Conservation (phyloP, 371 early-diverging fungal genomes). For the Syncephalis plumigaleata region DNA sequence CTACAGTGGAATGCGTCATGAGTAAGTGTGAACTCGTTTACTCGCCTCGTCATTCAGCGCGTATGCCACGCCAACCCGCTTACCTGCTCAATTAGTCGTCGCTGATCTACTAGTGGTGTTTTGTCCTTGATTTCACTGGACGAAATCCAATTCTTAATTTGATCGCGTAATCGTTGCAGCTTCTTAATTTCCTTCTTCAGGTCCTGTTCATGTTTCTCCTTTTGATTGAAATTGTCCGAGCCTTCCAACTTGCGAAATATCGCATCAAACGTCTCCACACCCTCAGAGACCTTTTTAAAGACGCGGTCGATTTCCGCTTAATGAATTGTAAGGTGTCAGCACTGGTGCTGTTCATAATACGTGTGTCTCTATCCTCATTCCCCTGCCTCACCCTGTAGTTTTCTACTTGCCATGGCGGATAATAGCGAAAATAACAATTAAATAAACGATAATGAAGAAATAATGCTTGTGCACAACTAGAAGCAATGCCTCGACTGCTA, state of each 20-base stretch:
- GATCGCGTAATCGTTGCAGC: slow-evolving; percentile 85
- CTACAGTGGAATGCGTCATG: slow-evolving; percentile 17
- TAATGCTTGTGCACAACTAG: too few relatives aligned
- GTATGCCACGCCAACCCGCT: too few relatives aligned
- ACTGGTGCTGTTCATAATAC: background rate
- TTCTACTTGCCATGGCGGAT: background rate
- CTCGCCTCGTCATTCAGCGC: too few relatives aligned
- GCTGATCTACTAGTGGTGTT: slow-evolving; percentile 62
- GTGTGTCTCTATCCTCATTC: background rate
- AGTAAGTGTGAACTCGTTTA: too few relatives aligned
- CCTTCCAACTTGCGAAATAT: slow-evolving; percentile 77
- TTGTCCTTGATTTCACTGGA: slow-evolving; percentile 94
- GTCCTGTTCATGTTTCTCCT: slow-evolving; percentile 89
- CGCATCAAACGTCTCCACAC: slow-evolving; percentile 83
- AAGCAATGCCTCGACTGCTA: too few relatives aligned
- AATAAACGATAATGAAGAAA: too few relatives aligned
- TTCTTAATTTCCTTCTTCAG: slow-evolving; percentile 98
- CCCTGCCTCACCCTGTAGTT: background rate
- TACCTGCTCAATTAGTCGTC: slow-evolving; percentile 81
- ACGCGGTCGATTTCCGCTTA: slow-evolving; percentile 85
- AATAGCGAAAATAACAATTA: too few relatives aligned
- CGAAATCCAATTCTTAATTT: slow-evolving; percentile 89
- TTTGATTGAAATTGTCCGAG: slow-evolving; percentile 67
- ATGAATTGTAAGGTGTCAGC: background rate
- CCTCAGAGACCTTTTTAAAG: slow-evolving; percentile 89